Evolutionary conservation across 2,329 filamentous ascomycete species (phyloP).

Genomic region (Cryphonectria parasitica): DNA sequence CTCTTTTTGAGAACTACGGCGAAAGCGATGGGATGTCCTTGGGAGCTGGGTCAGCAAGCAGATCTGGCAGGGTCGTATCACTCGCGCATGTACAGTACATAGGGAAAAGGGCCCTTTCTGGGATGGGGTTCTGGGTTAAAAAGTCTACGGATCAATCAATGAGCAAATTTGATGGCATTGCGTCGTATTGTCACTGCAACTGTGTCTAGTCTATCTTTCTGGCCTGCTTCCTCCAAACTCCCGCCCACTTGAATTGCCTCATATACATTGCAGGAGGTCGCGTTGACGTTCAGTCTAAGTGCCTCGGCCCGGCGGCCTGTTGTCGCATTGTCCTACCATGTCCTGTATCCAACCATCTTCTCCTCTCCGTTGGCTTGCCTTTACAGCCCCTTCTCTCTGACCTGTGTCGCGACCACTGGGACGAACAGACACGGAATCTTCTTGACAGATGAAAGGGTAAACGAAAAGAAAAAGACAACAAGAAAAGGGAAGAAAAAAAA

Average conservation of each 20-base stretch:
- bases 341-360: not conserved
- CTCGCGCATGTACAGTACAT: constrained; percentile 26
- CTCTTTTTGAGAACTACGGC: not conserved
- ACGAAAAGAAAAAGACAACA: constrained; percentile 10
- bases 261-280: not conserved
- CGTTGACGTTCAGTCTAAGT: not conserved
- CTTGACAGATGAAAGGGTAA: not conserved
- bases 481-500: not conserved
- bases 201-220: not conserved
- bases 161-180: constrained; percentile 17
- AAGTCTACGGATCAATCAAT: constrained; percentile 22
- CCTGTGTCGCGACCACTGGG: not conserved
- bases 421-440: not conserved
- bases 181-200: too few species aligned
- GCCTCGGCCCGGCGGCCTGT: not conserved
- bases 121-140: constrained; percentile 20
- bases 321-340: not conserved
- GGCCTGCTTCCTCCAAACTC: not conserved
- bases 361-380: not conserved
- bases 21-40: not conserved
- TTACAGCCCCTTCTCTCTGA: not conserved
- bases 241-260: not conserved
- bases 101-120: constrained; percentile 11
- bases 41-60: constrained; percentile 15
- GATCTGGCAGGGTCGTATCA: constrained; percentile 18